Evolutionary conservation across 108 stramenopile genomes (phyloP), one percentile per base, ranked within the genome.

Genomic region (Skeletonema grethae): DNA sequence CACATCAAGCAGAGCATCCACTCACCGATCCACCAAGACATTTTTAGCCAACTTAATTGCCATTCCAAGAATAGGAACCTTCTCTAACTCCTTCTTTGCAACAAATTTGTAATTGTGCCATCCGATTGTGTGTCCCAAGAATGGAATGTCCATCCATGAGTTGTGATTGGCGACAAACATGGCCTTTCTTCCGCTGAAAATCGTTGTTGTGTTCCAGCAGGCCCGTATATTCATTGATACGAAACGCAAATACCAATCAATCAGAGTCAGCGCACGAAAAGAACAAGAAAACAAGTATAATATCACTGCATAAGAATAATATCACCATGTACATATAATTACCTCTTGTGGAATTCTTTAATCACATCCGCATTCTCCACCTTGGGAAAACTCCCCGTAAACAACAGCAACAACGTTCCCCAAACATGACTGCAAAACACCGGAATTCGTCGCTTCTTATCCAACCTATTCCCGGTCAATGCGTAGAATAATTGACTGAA

Each of bases 151-250:
- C 92, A 96, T 89, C 95, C 95, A 96, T 31, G 86, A 87, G 61
- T 86, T 88, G 87, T 96, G 95, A 70, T 96, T 96, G 35, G 92
- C 89, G 25, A 96, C 95, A 83, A 93, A 92, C 95, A 96, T 93
- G 62, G 86, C 90, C 32, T 84, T 79, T 63, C 78, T 85, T 10
- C 85, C 76, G 57, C 80, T 87, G 57, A 75, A 29, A 41, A 7
- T 57, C 2, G 15, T 43, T 43, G 15, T 43, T 15, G 41, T 0
- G 3, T 13, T 57, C 10, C 28, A 31, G n/a, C 24, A 15, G 11
- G 15, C 24, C 2, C 3, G 4, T 34, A 59, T 60, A 34, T 34
- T 34, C 2, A 5, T 60, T 13, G 0, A 13, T 16, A 59, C 31
- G 35, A 16, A 16, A 35, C 34, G 30, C 32, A 12, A 53, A 53